Base-by-base conservation (phyloP, 306 rosid genomes). In the Prunus dulcis region DNA sequence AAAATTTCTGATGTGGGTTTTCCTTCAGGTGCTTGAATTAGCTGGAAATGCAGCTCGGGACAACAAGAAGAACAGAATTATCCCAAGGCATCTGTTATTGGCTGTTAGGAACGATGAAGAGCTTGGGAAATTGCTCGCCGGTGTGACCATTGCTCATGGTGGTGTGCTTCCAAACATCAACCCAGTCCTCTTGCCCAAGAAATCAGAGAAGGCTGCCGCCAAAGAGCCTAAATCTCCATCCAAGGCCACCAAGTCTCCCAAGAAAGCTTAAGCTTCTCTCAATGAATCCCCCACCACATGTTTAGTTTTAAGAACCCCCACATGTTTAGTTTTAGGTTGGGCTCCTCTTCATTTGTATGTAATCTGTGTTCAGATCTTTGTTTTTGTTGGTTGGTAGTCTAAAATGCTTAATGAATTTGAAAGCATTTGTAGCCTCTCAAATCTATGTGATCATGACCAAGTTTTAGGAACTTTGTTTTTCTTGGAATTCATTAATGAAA, bases 1-100 rank as follows among this genome's bases (percentile, higher is more conserved):
- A n/a, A 71, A 53, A 6, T 10, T 64, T 34, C 15, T 58, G 52
- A 72, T 20, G 14, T 49, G 41, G 30, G n/a, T 32, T n/a, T 51
- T 64, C 15, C 20, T 57, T 12, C 15, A 93, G 97, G 95, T 93
- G 27, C 77, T 93, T 80, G 97, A 93, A 32, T 82, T 93, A 81
- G 98, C 98, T 53, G 98, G 98, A 69, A 93, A 93, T 82, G 98
- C 98, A 1, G 98, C 98, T 2, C 76, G 98, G 6, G 98, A 93
- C 47, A 93, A 91, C 86, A 91, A 93, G 87, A 93, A 91, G 85
- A 93, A 80, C 6, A 88, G 95, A 72, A 91, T 93, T 2, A 89
- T 85, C 2, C 97, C 98, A 0, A 82, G 97, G 75, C 98, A 93
- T 45, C 83, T 93, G 4, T 57, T 93, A 18, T 50, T 93, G 10